Percentiles rank a stretch among this genome's conserved stretches.
Evolutionary conservation across 345 rosid species (phyloP).

Genomic region (Erodium maritimum): DNA sequence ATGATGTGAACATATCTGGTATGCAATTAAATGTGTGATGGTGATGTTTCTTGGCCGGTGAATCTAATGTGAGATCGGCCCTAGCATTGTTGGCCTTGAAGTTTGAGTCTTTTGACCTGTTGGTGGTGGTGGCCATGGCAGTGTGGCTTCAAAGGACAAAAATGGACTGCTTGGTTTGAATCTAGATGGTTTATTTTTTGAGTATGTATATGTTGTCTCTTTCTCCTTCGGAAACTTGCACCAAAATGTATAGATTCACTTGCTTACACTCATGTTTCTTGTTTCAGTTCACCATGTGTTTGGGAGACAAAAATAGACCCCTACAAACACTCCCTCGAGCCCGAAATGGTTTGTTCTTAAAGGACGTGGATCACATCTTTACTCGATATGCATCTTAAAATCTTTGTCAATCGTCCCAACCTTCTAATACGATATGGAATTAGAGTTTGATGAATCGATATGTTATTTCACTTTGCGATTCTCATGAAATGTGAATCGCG

Average conservation of each 20-base stretch:
- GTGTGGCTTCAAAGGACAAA: neutral
- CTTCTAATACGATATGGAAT: no score
- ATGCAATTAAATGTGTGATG: conserved; percentile 4
- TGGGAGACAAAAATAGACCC: neutral
- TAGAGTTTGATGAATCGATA: no score
- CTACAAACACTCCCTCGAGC: no score
- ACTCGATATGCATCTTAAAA: no score
- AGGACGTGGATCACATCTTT: no score
- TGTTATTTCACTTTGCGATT: no score
- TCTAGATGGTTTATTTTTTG: neutral
- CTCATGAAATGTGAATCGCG: no score
- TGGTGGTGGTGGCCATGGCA: neutral
- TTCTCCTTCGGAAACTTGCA: neutral
- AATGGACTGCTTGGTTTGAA: neutral
- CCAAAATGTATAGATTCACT: neutral
- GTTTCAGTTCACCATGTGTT: neutral
- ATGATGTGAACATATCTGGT: neutral
- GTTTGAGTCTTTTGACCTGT: conserved; percentile 4
- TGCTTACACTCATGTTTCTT: neutral
- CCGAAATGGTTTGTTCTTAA: no score
- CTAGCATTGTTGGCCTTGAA: conserved; percentile 7
- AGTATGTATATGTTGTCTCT: neutral
- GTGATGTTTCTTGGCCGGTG: conserved; percentile 12
- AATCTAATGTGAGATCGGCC: no score
- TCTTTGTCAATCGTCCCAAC: no score